Percentiles rank a stretch among this genome's conserved stretches.
Conservation (phyloP, 169 alveolate species). For the Plasmodium gallinaceum region DNA sequence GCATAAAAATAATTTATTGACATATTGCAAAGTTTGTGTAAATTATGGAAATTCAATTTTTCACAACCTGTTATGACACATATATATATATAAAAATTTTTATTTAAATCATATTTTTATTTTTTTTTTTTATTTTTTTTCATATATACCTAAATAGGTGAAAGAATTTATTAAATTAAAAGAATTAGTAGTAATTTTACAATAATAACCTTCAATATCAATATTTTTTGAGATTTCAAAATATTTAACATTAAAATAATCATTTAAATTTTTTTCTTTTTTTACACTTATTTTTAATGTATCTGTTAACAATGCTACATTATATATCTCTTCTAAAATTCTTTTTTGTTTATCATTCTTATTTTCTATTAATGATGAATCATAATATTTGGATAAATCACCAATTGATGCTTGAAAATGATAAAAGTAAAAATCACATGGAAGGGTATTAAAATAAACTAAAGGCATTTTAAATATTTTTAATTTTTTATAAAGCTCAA, state of each 20-base stretch:
- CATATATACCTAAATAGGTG: constrained; percentile 45
- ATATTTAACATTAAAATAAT: constrained; percentile 43
- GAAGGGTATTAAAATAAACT: constrained; percentile 41
- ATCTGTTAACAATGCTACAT: constrained; percentile 53
- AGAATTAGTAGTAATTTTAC: constrained; percentile 49
- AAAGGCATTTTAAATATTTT: constrained; percentile 42
- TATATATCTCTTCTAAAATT: constrained; percentile 1
- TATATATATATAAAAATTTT: constrained; percentile 2
- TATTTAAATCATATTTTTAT: neutral
- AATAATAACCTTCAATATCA: constrained; percentile 42
- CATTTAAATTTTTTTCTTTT: constrained; percentile 5
- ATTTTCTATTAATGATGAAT: neutral
- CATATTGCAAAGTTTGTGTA: constrained; percentile 56
- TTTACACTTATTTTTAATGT: constrained; percentile 54
- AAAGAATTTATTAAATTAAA: constrained; percentile 60
- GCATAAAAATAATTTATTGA: constrained; percentile 52
- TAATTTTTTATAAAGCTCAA: constrained; percentile 26
- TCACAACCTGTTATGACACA: constrained; percentile 18
- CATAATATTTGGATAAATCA: constrained; percentile 37
- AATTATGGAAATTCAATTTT: constrained; percentile 32
- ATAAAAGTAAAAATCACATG: constrained; percentile 60
- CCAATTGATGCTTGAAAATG: constrained; percentile 63
- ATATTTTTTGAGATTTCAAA: constrained; percentile 40
- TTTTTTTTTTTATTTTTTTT: neutral
- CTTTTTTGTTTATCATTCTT: neutral